A percentile compares a stretch with the other conserved stretches of the same genome.
phyloP scores from a whole-genome alignment of 176 grass and related monocot species.

The Carex littledalei region DNA sequence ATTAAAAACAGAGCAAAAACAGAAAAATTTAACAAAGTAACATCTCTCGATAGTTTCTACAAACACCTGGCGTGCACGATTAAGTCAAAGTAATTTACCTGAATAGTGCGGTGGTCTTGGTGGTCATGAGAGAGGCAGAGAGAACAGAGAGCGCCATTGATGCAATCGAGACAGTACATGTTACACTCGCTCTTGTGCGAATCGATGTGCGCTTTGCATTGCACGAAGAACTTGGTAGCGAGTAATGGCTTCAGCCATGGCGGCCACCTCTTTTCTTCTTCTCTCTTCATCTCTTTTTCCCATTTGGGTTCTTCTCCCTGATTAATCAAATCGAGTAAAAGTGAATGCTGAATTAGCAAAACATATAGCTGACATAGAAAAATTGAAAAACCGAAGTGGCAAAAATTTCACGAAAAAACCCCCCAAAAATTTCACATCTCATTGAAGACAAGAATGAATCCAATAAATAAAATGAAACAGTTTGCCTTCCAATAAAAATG shows the following conservation, averaged over 20 bases:
- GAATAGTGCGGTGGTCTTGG: constrained; percentile 68
- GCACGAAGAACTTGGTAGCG: constrained; percentile 78
- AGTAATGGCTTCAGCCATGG: constrained; percentile 88
- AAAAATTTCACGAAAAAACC: not conserved
- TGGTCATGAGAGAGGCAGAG: constrained; percentile 65
- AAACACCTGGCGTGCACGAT: not conserved
- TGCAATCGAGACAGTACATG: constrained; percentile 96
- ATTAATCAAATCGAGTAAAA: not conserved
- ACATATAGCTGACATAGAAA: not conserved
- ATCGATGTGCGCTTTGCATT: constrained; percentile 70
- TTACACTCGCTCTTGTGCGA: constrained; percentile 92
- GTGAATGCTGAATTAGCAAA: not conserved
- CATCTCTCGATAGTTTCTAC: not conserved
- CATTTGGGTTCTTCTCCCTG: constrained; percentile 16
- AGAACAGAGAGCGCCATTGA: constrained; percentile 73
- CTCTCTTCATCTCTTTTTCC: constrained; percentile 24
- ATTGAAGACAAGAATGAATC: not conserved
- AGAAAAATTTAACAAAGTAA: not conserved
- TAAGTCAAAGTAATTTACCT: constrained; percentile 34
- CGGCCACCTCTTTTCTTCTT: constrained; percentile 56
- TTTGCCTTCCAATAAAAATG: not conserved
- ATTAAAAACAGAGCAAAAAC: not conserved
- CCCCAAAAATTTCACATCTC: not conserved
- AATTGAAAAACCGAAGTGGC: not conserved
- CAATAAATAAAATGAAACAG: constrained; percentile 1